Base-by-base conservation (phyloP, 768 basidiomycete genomes). In the Leccinellum rugosiceps region DNA sequence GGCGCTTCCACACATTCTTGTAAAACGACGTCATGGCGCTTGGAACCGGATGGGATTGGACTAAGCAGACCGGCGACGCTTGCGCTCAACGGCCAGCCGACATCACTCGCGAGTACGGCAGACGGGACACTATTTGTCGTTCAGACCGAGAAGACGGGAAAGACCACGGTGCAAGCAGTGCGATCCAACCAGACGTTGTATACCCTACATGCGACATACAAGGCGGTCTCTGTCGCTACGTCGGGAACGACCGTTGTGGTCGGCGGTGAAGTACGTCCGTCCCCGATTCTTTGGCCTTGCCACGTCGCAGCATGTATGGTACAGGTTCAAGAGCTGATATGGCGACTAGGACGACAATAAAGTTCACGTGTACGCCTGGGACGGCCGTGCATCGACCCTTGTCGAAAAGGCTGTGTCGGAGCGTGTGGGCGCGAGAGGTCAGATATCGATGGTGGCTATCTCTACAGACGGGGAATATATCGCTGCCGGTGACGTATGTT, bases 401-500 rank as follows among this genome's bases (percentile, higher is more conserved):
- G 82, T 76, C 48, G 85, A 88, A 67, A 70, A 67, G 28, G 80
- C 72, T 0, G 75, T 82, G 3, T 75, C 90, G 9, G 85, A 87
- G 60, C 85, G 83, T 31, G 88, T 89, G 69, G 82, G 81, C 61
- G 10, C 59, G 1, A 56, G 67, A 44, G 89, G 86, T 14, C 75
- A 82, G 7, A 76, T 98, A 19, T 86, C 86, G 43, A 84, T 85
- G 1, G 70, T 98, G 6, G 83, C 90, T 0, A 89, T 97, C 74
- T 90, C 92, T 0, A 83, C 86, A 0, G 86, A 96, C 69, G 90
- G 89, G 0, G 76, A 74, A 21, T 73, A 85, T 35, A 77, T 98
- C 11, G 92, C 89, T 53, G 80, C 87, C 6, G 96, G 95, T 48
- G 94, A 98, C 73, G 94, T 95, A 64, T 73, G 90, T 64, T 30